A percentile compares a stretch with the other conserved stretches of the same genome.
Evolutionary conservation across 208 protist species (phyloP).

Genomic region (Crithidia brevicula): DNA sequence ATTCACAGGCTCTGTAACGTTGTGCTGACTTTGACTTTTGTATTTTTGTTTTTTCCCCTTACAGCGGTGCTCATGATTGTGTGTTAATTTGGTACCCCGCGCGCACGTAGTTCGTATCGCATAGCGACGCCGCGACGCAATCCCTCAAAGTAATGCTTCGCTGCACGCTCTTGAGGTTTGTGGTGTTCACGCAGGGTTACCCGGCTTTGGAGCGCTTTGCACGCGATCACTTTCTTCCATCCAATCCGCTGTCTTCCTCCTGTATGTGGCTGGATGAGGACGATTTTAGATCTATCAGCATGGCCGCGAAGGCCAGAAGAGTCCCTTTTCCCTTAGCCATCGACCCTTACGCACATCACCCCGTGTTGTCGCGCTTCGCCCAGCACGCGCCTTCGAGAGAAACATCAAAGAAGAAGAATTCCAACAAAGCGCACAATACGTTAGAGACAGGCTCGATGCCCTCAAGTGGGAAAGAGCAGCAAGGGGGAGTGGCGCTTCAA

Average conservation of each 20-base stretch:
- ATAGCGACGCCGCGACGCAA: too few species aligned
- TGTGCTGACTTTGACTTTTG: too few species aligned
- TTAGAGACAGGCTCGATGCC: too few species aligned
- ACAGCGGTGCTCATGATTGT: conserved; percentile 1
- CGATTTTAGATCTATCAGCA: conserved; percentile 36
- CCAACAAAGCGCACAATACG: too few species aligned
- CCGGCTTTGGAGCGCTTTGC: conserved; percentile 64
- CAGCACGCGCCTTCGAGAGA: neutral
- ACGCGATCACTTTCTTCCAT: conserved; percentile 38
- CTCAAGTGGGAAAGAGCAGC: too few species aligned
- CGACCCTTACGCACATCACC: conserved; percentile 54
- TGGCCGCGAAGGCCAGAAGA: neutral
- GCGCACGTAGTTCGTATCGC: too few species aligned
- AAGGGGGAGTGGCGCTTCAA: too few species aligned
- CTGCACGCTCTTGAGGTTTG: conserved; percentile 19
- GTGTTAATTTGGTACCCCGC: too few species aligned
- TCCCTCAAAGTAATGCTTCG: conserved; percentile 39
- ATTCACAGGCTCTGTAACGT: too few species aligned
- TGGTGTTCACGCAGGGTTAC: conserved; percentile 75
- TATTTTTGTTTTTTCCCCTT: conserved; percentile 1
- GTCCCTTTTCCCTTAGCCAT: conserved; percentile 34
- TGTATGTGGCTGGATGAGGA: conserved; percentile 73
- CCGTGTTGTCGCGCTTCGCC: conserved; percentile 42
- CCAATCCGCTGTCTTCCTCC: conserved; percentile 57
- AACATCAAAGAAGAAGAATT: neutral